Percentiles rank a stretch among this genome's conserved stretches.
These are phyloP conservation scores for Talaromyces adpressus DNA, from an alignment of 495 filamentous ascomycete species.

Conservation along the genomic window DNA sequence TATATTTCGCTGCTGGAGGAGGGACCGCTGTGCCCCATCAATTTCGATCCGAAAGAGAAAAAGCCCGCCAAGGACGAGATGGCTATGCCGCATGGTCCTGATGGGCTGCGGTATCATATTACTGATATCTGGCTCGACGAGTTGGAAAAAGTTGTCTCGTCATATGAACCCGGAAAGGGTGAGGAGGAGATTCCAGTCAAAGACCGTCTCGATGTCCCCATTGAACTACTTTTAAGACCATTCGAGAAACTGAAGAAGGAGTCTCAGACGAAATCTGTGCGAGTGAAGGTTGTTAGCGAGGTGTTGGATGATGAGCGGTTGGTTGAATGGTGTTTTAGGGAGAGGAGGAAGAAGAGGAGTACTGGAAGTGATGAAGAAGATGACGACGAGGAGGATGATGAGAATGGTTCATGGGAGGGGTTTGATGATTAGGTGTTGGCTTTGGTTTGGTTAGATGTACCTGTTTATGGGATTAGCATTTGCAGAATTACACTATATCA, in stretches of 20 bases:
- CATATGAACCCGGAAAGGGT: conserved; percentile 13
- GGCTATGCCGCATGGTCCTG: conserved; percentile 50
- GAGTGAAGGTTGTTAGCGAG: conserved; percentile 57
- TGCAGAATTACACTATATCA: not conserved
- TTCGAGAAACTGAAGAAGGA: conserved; percentile 47
- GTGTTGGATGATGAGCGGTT: conserved; percentile 70
- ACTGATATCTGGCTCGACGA: conserved; percentile 90
- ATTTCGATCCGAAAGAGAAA: conserved; percentile 30
- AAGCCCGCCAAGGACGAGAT: conserved; percentile 21
- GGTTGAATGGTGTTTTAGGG: conserved; percentile 47
- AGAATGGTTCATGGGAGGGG: conserved; percentile 62
- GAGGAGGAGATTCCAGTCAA: conserved; percentile 13
- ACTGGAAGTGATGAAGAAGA: conserved; percentile 20
- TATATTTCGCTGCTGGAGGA: conserved; percentile 37
- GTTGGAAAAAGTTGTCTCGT: conserved; percentile 56
- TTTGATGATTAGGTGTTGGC: conserved; percentile 49
- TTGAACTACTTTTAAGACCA: conserved; percentile 52
- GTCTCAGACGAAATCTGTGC: conserved; percentile 64
- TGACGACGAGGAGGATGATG: conserved; percentile 34
- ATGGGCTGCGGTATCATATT: conserved; percentile 81
- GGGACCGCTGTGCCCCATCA: conserved; percentile 35
- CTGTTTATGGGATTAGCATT: not conserved
- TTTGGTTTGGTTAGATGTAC: not conserved
- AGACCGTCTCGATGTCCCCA: conserved; percentile 27
- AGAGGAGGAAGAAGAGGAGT: conserved; percentile 16